Evolutionary conservation across 2,329 filamentous ascomycete genomes (phyloP), one percentile per base, ranked within the genome.

Genomic region (Hymenoscyphus occultus): DNA sequence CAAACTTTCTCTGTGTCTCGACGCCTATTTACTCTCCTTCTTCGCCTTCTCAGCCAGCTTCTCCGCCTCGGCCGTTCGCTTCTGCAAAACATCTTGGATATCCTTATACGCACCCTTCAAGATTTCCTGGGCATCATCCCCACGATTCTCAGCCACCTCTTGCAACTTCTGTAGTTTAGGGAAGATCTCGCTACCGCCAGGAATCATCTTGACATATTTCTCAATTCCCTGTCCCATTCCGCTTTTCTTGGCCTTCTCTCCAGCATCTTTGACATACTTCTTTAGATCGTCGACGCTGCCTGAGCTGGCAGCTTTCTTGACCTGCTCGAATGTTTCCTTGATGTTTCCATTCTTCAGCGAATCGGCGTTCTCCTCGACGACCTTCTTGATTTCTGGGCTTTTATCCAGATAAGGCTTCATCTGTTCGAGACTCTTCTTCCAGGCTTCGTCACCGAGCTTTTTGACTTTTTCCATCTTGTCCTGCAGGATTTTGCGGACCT

Each of bases 401-500:
- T 92, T 92, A 70, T 92, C 89, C 0, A 93, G 82, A 65, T 86
- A 84, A 0, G 90, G 89, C 80, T 90, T 87, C 42, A 86, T 87
- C 76, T 91, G 81, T 77, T 92, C 86, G 58, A 90, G 74, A 0
- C 85, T 88, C 79, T 91, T 89, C 69, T 86, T 81, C 88, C 88
- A 93, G 0, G 87, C 86, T 76, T 92, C 82, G 51, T 92, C 88
- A 28, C 88, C 89, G 1, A 91, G 77, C 76, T 88, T 83, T 77
- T 85, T 82, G 39, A 92, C 73, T 75, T 90, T 81, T 73, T 91
- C 78, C 1, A 83, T 80, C 83, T 91, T 92, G 60, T 93, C 88
- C 66, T 92, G 81, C 1, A 92, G 79, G 48, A 93, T 81, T 71
- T 86, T 86, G 61, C 84, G 79, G 10, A 81, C 81, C 71, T 86